Base-by-base conservation (phyloP, 1,284 basidiomycete genomes). In the Malassezia vespertilionis region DNA sequence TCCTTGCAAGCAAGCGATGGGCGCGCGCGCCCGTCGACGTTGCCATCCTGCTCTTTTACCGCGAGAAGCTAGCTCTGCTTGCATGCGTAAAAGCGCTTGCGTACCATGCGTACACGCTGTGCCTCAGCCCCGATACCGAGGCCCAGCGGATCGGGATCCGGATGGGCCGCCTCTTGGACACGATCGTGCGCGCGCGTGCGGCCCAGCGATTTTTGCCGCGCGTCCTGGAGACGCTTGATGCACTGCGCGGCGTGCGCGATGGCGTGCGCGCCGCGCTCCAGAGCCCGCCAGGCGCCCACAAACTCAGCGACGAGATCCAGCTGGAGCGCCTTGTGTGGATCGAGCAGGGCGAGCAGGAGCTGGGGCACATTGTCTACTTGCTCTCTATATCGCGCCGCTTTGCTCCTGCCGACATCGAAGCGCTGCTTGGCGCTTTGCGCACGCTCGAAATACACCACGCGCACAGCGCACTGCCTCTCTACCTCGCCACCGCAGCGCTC, bases 401-500 rank as follows among this genome's bases (percentile, higher is more conserved):
- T n/a, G 44, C 53, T 9, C 42, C 61, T 6, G 37, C 46, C 41
- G 57, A 53, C 35, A 50, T 60, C 43, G 46, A 53, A 18, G 52
- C 52, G n/a, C 33, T 63, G 39, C 43, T 63, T 15, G 52, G 53
- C 14, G 17, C 40, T 15, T 34, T 46, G 17, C 41, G 33, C 11
- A 50, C 56, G 44, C 52, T 59, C 21, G 60, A 59, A 12, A 44
- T 61, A 18, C 53, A 52, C 20, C 46, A 54, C 31, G 57, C 63
- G 39, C 40, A 47, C 3, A 41, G 36, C 23, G 31, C 45, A 10
- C 15, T 46, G 22, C 35, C 44, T 5, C 79, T 79, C 68, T 85
- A 87, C 71, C 65, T 86, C 46, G 77, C 90, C 42, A 76, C 80
- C 1, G 72, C 83, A 5, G 65, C 82, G 27, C 77, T 87, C 35